phyloP scores from a whole-genome alignment of 345 rosid species.

The Arabis hirsuta region DNA sequence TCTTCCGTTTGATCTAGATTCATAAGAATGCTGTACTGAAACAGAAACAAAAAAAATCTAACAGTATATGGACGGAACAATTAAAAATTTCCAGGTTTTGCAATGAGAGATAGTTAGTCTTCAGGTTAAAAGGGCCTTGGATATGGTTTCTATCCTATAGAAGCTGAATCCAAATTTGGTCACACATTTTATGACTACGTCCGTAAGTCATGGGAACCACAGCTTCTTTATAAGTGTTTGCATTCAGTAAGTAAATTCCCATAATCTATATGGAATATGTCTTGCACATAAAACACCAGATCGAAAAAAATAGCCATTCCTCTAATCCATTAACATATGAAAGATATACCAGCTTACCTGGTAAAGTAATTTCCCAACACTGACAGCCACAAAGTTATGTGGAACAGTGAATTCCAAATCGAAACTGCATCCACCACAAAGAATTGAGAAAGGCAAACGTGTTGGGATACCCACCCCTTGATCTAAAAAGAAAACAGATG shows the following conservation, averaged over 20 bases:
- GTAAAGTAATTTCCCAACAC: constrained; percentile 79
- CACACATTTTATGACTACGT: constrained; percentile 18
- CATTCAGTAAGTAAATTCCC: constrained; percentile 1
- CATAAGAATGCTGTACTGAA: not conserved
- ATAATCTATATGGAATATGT: not conserved
- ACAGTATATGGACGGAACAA: not conserved
- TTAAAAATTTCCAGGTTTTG: constrained; percentile 6
- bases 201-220: constrained; percentile 12
- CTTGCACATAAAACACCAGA: not conserved
- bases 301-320: constrained; percentile 4
- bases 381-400: constrained; percentile 86
- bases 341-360: constrained; percentile 63
- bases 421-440: constrained; percentile 57
- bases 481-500: constrained; percentile 25
- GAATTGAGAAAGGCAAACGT: constrained; percentile 2
- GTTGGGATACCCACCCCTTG: constrained; percentile 10
- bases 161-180: constrained; percentile 17
- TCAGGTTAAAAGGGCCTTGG: constrained; percentile 6
- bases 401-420: constrained; percentile 97
- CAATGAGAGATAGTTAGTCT: constrained; percentile 5
- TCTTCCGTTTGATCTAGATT: constrained; percentile 13
- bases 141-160: constrained; percentile 7
- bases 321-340: constrained; percentile 28
- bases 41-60: not conserved
- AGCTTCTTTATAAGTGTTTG: constrained; percentile 6